Evolutionary conservation across 2,329 filamentous ascomycete genomes (phyloP).

Genomic region (Juglanconis sp.): DNA sequence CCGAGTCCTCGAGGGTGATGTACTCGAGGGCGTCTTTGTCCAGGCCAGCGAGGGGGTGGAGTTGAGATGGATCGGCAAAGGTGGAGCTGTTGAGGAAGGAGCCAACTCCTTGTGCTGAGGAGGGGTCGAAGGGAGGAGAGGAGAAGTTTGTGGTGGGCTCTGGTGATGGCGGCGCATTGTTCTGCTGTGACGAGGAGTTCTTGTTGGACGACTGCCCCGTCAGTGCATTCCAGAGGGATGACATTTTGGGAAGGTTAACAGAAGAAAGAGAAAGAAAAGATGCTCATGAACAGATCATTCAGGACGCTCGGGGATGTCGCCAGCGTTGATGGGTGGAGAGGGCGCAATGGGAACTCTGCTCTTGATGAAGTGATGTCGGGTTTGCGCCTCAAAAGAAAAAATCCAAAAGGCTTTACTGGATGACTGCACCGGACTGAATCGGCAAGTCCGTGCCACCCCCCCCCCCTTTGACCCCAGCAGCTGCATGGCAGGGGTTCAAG

Average conservation of each 20-base stretch:
- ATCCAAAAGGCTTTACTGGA: slow-evolving; percentile 12
- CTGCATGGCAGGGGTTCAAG: not conserved
- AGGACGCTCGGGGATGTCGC: not conserved
- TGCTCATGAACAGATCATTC: not conserved
- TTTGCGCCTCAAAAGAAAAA: slow-evolving; percentile 17
- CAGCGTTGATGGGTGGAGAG: not conserved
- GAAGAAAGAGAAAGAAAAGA: slow-evolving; percentile 2
- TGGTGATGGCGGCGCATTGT: slow-evolving; percentile 41
- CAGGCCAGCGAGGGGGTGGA: slow-evolving; percentile 91
- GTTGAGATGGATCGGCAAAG: slow-evolving; percentile 79
- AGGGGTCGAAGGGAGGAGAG: slow-evolving; percentile 64
- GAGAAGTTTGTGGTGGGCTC: slow-evolving; percentile 50
- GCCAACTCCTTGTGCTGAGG: slow-evolving; percentile 74
- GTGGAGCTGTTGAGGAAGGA: slow-evolving; percentile 76
- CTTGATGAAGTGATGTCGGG: not conserved
- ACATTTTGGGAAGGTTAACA: slow-evolving; percentile 38
- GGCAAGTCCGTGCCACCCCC: slow-evolving; percentile 13
- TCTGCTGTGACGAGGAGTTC: slow-evolving; percentile 36
- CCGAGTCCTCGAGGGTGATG: slow-evolving; percentile 86
- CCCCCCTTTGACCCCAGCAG: not conserved
- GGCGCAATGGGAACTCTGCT: not conserved
- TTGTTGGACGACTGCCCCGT: slow-evolving; percentile 52
- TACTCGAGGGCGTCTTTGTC: slow-evolving; percentile 95
- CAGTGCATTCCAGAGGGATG: slow-evolving; percentile 59
- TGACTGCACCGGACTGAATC: slow-evolving; percentile 14